Base-by-base conservation (phyloP, 768 basidiomycete species). In the Leccinum incarnatum region DNA sequence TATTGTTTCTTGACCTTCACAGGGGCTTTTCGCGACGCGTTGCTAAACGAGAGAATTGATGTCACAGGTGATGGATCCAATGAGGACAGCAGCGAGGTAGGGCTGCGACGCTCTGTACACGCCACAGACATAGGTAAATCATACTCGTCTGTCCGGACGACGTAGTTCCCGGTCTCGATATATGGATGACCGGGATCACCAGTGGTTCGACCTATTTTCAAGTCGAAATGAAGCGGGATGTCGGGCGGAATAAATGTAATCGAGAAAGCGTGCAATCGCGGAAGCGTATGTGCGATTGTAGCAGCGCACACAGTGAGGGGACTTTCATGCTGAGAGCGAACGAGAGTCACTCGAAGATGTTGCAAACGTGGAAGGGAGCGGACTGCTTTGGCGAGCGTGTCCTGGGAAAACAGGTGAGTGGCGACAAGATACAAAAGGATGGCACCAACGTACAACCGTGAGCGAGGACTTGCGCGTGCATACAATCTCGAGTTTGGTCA, bases 391-490 rank as follows among this genome's bases (percentile, higher is more conserved):
- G 88, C 81, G 61, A 91, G 84, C 4, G 67, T 60, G 34, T 69
- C 69, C 71, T 72, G 37, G 10, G 10, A 62, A 48, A 58, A n/a
- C 3, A n/a, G 40, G 27, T 51, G 19, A 14, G 27, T 40, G 23
- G 14, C 45, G n/a, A 17, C 1, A 53, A 23, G 6, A 19, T 12
- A 50, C 3, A 15, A 40, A 42, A 46, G 5, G 15, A 25, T 19
- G 14, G 30, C 29, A 54, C 9, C 29, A 15, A 49, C 53, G 72
- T 82, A 89, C 88, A 40, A 91, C 77, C 57, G 86, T 86, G 70
- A 91, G 87, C 1, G 88, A 88, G 11, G 89, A 85, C 63, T 83
- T 86, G 63, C 83, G 83, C 12, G 80, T 78, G 67, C 86, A 89
- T 15, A 84, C 83, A 45, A 91, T 72, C 61, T 88, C 83, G 8